These are phyloP conservation scores for Eucalyptus pauciflora DNA, from an alignment of 345 rosid genomes.

Conservation along the genomic window DNA sequence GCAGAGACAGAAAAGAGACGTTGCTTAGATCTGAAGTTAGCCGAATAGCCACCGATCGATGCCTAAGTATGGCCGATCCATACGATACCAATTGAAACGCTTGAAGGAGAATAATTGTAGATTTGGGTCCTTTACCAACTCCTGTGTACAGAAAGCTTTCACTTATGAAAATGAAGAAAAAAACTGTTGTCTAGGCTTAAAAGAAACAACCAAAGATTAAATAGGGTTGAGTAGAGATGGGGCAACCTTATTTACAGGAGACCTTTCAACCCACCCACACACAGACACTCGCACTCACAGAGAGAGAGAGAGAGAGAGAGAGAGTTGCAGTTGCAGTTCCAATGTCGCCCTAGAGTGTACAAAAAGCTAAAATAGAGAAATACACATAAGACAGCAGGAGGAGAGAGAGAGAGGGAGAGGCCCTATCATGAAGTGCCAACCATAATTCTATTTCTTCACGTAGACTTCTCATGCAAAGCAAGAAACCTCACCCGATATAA, in stretches of 20 bases:
- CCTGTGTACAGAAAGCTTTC: neutral
- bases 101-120: slow-evolving; percentile 31
- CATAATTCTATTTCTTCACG: neutral
- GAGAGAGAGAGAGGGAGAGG: neutral
- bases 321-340: slow-evolving; percentile 24
- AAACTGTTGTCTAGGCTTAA: neutral
- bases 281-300: neutral
- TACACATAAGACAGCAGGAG: neutral
- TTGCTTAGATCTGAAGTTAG: slow-evolving; percentile 69
- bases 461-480: neutral
- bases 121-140: neutral
- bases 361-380: slow-evolving; percentile 24
- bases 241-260: slow-evolving; percentile 33
- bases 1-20: neutral
- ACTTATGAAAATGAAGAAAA: slow-evolving; percentile 1
- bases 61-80: neutral
- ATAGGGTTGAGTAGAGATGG: slow-evolving; percentile 57
- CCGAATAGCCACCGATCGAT: slow-evolving; percentile 3
- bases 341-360: slow-evolving; percentile 60
- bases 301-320: neutral
- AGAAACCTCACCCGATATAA: neutral
- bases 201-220: neutral
- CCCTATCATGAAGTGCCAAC: neutral
- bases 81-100: neutral
- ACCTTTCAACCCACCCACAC: slow-evolving; percentile 9